These are phyloP conservation scores for Agastache rugosa DNA, from an alignment of 257 asterid species.

Conservation along the genomic window DNA sequence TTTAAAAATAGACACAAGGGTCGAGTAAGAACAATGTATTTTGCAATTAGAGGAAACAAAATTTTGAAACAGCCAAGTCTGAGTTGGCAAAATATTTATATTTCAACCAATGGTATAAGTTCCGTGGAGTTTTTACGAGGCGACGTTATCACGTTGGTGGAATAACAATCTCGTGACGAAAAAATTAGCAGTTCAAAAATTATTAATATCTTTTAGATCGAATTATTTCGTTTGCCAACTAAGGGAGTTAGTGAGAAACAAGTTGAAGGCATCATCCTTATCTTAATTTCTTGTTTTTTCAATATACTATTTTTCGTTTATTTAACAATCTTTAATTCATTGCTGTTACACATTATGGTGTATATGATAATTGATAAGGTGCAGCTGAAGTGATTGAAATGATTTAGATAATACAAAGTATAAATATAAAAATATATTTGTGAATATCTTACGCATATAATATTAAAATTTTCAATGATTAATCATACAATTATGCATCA, in stretches of 20 bases:
- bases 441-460: not conserved
- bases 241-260: not conserved
- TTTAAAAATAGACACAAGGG: not conserved
- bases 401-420: slow-evolving; percentile 5
- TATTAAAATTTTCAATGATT: not conserved
- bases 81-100: not conserved
- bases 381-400: not conserved
- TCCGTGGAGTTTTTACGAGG: not conserved
- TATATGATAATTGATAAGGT: not conserved
- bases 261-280: not conserved
- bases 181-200: not conserved
- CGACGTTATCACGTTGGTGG: not conserved
- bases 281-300: not conserved
- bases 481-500: not conserved
- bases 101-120: not conserved
- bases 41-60: slow-evolving; percentile 3
- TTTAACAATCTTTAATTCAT: not conserved
- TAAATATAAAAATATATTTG: not conserved
- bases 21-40: not conserved
- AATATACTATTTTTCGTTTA: not conserved
- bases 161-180: not conserved
- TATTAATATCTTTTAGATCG: too few relatives aligned
- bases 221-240: too few relatives aligned
- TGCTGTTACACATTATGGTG: not conserved
- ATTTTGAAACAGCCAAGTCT: not conserved